Evolutionary conservation across 2,329 filamentous ascomycete species (phyloP).

Genomic region (Eurotiales sp.): DNA sequence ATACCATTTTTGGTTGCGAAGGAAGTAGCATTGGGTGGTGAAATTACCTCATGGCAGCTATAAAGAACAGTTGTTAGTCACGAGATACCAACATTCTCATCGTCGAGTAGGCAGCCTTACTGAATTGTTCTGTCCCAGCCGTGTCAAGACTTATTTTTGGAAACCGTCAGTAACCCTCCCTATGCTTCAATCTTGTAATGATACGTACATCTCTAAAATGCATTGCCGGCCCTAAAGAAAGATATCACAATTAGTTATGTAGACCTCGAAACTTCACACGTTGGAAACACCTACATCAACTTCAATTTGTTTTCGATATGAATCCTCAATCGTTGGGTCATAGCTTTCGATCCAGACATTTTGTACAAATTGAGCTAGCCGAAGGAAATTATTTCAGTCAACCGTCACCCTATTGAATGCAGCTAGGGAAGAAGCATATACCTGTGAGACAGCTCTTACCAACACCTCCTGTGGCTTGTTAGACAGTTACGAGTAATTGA

Average conservation of each 20-base stretch:
- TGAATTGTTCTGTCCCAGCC: constrained; percentile 88
- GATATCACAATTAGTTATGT: constrained; percentile 25
- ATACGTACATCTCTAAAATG: constrained; percentile 76
- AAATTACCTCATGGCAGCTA: constrained; percentile 56
- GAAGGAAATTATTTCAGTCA: background rate
- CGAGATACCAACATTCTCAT: background rate
- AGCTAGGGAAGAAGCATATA: constrained; percentile 30
- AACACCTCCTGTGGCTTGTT: constrained; percentile 64
- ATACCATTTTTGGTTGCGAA: background rate
- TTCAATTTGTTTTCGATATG: constrained; percentile 81
- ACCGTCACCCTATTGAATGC: background rate
- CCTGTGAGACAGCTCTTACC: constrained; percentile 90
- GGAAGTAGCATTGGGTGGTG: too few relatives aligned
- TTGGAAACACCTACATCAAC: constrained; percentile 70
- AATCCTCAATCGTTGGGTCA: constrained; percentile 84
- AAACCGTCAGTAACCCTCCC: constrained; percentile 12
- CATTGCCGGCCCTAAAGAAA: constrained; percentile 71
- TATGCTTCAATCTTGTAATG: constrained; percentile 8
- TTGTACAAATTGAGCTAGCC: constrained; percentile 81
- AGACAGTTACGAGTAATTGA: constrained; percentile 6
- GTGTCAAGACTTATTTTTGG: constrained; percentile 66
- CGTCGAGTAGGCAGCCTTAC: constrained; percentile 60
- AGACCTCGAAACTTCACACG: background rate
- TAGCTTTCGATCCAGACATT: constrained; percentile 93
- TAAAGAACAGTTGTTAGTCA: background rate